Evolutionary conservation across 2,329 filamentous ascomycete species (phyloP), one percentile per base, ranked within the genome.

Genomic region (Trichophyton mentagrophytes): DNA sequence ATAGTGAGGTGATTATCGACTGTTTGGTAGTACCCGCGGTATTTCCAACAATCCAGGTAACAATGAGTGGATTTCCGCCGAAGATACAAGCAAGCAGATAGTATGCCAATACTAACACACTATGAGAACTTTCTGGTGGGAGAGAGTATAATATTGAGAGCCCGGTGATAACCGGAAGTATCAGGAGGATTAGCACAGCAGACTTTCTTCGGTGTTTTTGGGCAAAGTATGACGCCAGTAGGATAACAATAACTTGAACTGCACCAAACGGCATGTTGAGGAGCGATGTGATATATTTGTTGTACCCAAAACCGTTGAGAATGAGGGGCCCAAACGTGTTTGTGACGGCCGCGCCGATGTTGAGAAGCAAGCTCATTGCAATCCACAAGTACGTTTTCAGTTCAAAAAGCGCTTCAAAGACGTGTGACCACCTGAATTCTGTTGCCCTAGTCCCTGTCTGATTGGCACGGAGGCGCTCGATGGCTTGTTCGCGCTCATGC

Each of bases 1-100:
- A 87, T 0, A 86, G 72, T 0, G 80, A 82, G 78, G 86, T 84
- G 44, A 84, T 78, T 57, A 82, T 77, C 0, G 83, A 83, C 67
- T 85, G 85, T 71, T 88, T 87, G 2, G 85, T 87, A 15, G 80
- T 82, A 5, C 85, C 86, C 0, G 78, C 85, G 0, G 84, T 87
- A 69, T 88, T 88, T 6, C 80, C 83, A 4, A 87, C 79, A 61
- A 87, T 84, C 85, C 85, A 89, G 0, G 82, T 79, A 0, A 87
- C 81, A 27, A 86, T 80, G 8, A 88, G 74, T 0, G 85, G 85
- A 65, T 85, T 86, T 1, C 80, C 82, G 0, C 83, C 83, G 63
- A 84, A 88, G 7, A 87, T 73, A 69, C 87, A 87, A 0, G 83
- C 81, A 0, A 87, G 77, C 1, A 87, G 74, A 65, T 87, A 87